Evolutionary conservation across 352 stramenopile genomes (phyloP), one percentile per base, ranked within the genome.

Genomic region (Phytopythium mirpurense): DNA sequence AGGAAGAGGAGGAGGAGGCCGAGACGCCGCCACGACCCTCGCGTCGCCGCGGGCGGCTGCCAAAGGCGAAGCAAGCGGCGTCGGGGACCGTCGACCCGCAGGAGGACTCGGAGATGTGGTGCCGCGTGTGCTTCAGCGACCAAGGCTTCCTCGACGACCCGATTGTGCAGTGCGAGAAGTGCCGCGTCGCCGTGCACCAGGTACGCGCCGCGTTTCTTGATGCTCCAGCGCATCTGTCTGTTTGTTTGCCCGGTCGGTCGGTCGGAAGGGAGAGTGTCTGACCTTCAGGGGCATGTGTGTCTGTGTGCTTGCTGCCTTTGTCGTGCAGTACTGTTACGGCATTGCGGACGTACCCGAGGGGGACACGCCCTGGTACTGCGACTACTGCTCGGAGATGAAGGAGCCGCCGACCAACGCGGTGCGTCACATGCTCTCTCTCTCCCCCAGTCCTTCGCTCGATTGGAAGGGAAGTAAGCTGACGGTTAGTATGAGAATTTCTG

Each of bases 81-180:
- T 61, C 63, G 8, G 9, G 9, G 29, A 32, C 9, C 5, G 45
- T 88, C 54, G 75, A 88, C 41, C 76, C 81, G 1, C 73, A 88
- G 51, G 68, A 82, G 16, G 83, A 92, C 42, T 66, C 82, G 58
- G 85, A 95, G 54, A 93, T 95, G 79, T 93, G 85, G 79, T 95
- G 85, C 54, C 83, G 85, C 10, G 85, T 95, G 38, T 95, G 85
- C 63, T 93, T 90, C 51, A 91, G 83, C 41, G 85, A 94, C 61
- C 79, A 93, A 60, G 83, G 83, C 12, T 95, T 86, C 54, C 68
- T 88, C 52, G 83, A 94, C 56, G 85, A 95, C 48, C 83, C 83
- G 27, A 95, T 95, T 34, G 85, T 95, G 7, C 81, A 94, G 55
- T 95, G 85, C 48, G 85, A 95, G 59, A 86, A 83, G 55, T 95